Base-by-base conservation (phyloP, 345 rosid species). In the Carallia brachiata region DNA sequence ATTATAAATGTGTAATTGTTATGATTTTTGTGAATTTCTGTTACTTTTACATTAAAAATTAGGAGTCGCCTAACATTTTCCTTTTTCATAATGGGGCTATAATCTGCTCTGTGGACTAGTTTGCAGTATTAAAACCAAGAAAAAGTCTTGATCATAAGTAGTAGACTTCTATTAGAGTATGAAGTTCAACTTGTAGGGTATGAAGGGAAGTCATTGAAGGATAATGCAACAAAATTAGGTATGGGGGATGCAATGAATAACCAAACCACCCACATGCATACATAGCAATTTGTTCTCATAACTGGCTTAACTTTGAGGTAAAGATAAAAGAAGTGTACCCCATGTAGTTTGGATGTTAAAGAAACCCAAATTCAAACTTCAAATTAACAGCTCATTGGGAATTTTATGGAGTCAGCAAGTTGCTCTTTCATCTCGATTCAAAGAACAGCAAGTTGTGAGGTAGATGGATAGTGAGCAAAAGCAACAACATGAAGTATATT, bases 291-390 rank as follows among this genome's bases (percentile, higher is more conserved):
- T 12, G 40, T 37, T 57, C 44, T 3, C 44, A 36, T 47, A 61
- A 77, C 13, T 47, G 69, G 54, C 63, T 71, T 72, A 63, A 64
- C 82, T 81, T 81, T 52, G 73, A 55, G 77, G 81, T 73, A 47
- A 84, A 81, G 85, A 63, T 7, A 77, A 31, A 57, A 10, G 6
- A 15, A 27, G 12, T 27, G 65, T 52, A 55, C 59, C 70, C 19
- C 13, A 28, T 64, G 56, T 36, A 36, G 23, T 61, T 76, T 66
- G 15, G 31, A 73, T 65, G 73, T 62, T 52, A 62, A 69, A 77
- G 60, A 63, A 72, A 55, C 52, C 53, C 62, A 65, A 71, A 69
- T 68, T 73, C 50, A 70, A 66, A 53, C 28, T 18, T 57, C 32
- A 55, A 63, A 66, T 36, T 27, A 69, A 40, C 57, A 6, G 32